phyloP scores from a whole-genome alignment of 192 early-diverging fungal genomes.

The Coemansia sp. region DNA sequence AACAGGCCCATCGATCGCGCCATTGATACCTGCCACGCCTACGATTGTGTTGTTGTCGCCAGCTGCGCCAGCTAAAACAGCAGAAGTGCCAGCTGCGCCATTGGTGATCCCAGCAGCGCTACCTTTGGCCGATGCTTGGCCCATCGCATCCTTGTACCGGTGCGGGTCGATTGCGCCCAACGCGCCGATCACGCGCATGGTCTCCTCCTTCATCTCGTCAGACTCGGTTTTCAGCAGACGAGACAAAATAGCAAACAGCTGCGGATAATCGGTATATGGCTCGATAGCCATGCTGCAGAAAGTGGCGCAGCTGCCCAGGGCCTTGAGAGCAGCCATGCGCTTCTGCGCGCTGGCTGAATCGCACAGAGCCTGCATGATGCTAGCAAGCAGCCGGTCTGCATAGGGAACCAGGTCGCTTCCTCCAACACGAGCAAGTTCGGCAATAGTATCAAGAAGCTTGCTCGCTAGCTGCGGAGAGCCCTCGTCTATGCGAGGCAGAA shows the following conservation, averaged over 20 bases:
- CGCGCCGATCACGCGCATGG: conserved; percentile 90
- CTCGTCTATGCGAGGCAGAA: conserved; percentile 83
- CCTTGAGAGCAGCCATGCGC: conserved; percentile 84
- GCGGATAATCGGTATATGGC: conserved; percentile 86
- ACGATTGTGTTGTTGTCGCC: background rate
- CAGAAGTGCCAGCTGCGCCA: background rate
- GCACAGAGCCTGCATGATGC: conserved; percentile 87
- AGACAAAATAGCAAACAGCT: conserved; percentile 75
- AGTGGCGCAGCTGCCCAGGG: conserved; percentile 80
- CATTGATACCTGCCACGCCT: background rate
- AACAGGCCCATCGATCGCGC: background rate
- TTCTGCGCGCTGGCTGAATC: conserved; percentile 84
- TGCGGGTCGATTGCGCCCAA: conserved; percentile 96
- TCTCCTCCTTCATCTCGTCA: conserved; percentile 76
- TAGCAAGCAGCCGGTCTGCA: conserved; percentile 76
- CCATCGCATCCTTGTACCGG: conserved; percentile 24
- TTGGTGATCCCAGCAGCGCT: background rate
- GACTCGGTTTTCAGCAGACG: conserved; percentile 83
- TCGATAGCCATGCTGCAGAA: conserved; percentile 88
- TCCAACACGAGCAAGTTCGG: conserved; percentile 74
- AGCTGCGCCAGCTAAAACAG: background rate
- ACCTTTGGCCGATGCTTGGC: conserved; percentile 64
- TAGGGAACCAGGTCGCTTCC: conserved; percentile 81
- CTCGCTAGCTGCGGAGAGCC: conserved; percentile 66
- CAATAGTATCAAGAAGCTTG: conserved; percentile 61